Evolutionary conservation across 2,329 filamentous ascomycete species (phyloP).

Genomic region (Epichloe scottii): DNA sequence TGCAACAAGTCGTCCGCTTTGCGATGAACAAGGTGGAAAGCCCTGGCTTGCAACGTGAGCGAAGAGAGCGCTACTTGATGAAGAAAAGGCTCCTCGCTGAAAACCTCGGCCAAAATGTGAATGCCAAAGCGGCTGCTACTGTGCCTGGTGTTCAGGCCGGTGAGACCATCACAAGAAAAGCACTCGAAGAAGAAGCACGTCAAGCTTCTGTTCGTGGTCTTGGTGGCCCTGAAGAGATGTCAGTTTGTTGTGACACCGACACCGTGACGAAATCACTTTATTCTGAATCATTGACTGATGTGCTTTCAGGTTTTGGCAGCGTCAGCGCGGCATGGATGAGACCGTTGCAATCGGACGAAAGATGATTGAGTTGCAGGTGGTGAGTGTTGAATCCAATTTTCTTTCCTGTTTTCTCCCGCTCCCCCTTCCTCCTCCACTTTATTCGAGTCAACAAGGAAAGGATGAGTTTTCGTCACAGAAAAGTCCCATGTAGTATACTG

Average conservation of each 20-base stretch:
- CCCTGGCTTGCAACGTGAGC: constrained; percentile 74
- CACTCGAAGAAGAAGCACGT: constrained; percentile 52
- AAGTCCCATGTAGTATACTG: neutral
- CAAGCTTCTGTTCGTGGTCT: constrained; percentile 35
- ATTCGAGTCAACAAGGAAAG: neutral
- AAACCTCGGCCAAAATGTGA: constrained; percentile 46
- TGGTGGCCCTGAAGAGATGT: constrained; percentile 39
- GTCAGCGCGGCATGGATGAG: constrained; percentile 45
- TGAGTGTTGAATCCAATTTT: constrained; percentile 5
- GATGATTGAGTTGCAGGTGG: constrained; percentile 38
- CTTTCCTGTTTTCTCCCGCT: neutral
- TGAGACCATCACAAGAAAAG: constrained; percentile 51
- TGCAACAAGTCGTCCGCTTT: constrained; percentile 59
- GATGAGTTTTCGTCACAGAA: neutral
- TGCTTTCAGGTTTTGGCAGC: constrained; percentile 44
- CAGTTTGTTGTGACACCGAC: constrained; percentile 12
- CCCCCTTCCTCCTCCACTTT: neutral
- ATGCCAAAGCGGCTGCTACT: constrained; percentile 30
- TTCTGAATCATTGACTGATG: neutral
- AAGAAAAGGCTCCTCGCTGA: constrained; percentile 70
- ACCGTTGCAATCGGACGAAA: constrained; percentile 43
- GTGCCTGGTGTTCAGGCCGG: constrained; percentile 33
- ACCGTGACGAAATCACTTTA: neutral
- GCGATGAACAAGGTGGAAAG: constrained; percentile 73
- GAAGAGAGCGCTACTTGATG: constrained; percentile 66